Base-by-base conservation (phyloP, 129 eudicot genomes). In the Flaveria ramosissima region DNA sequence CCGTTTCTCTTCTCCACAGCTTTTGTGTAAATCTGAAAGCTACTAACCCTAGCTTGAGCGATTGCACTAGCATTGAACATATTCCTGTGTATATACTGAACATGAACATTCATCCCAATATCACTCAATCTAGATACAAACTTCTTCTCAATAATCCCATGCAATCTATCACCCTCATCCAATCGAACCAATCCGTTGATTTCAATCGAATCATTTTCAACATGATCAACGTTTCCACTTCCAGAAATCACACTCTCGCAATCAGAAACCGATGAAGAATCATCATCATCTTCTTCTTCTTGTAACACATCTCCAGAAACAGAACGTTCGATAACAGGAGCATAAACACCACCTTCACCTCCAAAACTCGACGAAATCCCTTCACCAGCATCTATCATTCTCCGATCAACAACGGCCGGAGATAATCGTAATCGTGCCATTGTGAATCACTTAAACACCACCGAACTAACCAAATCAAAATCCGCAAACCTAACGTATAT, bases 201-300 rank as follows among this genome's bases (percentile, higher is more conserved):
- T 10, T 19, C 73, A 7, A 77, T 24, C 2, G n/a, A 19, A 9
- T 1, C 13, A 9, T 45, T 9, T 9, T 45, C 50, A 17, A 7
- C 9, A 13, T 23, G 41, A 17, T 72, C 77, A 0, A 9, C 72
- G 0, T 13, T 51, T 39, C 23, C 9, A 26, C 59, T 13, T 51
- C 78, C 85, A 19, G 91, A 75, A 32, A 81, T 27, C 10, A 77
- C 83, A 59, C 97, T 92, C 52, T 92, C 97, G 51, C 87, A 86
- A 60, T 92, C 96, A 3, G 97, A 92, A 78, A 83, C 82, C 0
- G 85, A 66, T n/a, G 41, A 36, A 36, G 36, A 30, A 30, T 47
- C 47, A 21, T 12, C 23, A 56, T 69, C 53, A 15, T 16, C 62
- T 1, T 41, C 76, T 21, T 56, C 75, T 51, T 32, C 85, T 4